These are phyloP conservation scores for Xerocomus brunneocitrinus DNA, from an alignment of 768 basidiomycete genomes.

Conservation along the genomic window DNA sequence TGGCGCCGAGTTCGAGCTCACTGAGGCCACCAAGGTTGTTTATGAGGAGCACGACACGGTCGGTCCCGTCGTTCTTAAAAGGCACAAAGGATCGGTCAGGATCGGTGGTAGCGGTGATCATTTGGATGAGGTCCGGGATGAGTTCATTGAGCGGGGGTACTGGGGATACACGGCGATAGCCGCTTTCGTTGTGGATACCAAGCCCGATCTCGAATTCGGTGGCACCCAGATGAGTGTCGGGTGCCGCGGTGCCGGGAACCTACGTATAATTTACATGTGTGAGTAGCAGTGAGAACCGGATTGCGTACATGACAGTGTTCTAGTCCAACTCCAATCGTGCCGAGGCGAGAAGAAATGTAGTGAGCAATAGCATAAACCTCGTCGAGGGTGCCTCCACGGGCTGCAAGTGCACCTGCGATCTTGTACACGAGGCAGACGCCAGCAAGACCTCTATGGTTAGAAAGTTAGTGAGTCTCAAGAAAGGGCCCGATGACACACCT, in stretches of 20 bases:
- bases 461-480: background rate
- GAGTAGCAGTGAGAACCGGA: background rate
- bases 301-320: constrained; percentile 78
- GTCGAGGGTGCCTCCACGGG: constrained; percentile 60
- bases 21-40: constrained; percentile 88
- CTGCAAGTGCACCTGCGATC: constrained; percentile 79
- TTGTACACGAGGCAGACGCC: constrained; percentile 86
- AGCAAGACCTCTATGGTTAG: constrained; percentile 60
- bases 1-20: constrained; percentile 72
- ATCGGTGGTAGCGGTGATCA: constrained; percentile 69
- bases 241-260: constrained; percentile 73
- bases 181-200: constrained; percentile 91
- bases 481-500: constrained; percentile 33
- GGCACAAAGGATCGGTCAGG: constrained; percentile 73
- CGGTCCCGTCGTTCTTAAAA: constrained; percentile 56
- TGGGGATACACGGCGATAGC: constrained; percentile 61
- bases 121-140: constrained; percentile 62
- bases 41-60: constrained; percentile 72
- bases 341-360: constrained; percentile 61
- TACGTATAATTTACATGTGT: constrained; percentile 21
- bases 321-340: constrained; percentile 80
- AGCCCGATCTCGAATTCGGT: constrained; percentile 84
- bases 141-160: constrained; percentile 68
- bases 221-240: constrained; percentile 48
- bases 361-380: constrained; percentile 64